Evolutionary conservation across 345 rosid species (phyloP), one percentile per base, ranked within the genome.

Genomic region (Excoecaria cochinchinensis): DNA sequence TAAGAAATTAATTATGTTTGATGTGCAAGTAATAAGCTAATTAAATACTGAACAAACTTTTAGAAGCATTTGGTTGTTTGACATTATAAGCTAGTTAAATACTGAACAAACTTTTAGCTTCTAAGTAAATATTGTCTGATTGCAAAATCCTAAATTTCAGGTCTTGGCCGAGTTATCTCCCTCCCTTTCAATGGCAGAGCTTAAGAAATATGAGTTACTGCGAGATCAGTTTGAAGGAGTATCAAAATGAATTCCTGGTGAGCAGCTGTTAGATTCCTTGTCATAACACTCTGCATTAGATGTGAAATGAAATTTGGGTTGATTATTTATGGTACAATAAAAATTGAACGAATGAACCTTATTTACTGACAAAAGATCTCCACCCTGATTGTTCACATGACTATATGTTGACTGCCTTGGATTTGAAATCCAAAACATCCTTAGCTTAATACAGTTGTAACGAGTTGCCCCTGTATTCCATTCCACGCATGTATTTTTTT

Each of bases 111-210:
- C 31, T 61, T 61, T 48, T 21, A 11, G 40, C 40, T 67, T 47
- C 6, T 15, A 72, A 70, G 16, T 42, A 12, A 60, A 57, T 11
- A 31, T 46, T 31, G 8, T 9, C 58, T 55, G 6, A 12, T 50
- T 71, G 68, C 55, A 12, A 42, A 55, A 39, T 16, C 38, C 47
- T 65, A 46, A 64, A 17, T 61, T 70, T 79, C 84, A 95, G 99
- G 98, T 88, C 46, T 76, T 95, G 84, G 77, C 79, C 67, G 98
- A 93, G 81, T 87, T 92, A 21, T 89, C 97, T 24, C 98, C 99
- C 10, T 95, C 99, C 60, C 94, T 95, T 56, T 93, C 99, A 53
- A 71, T 84, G 82, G 86, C 90, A 6, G 99, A 95, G 86, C 92
- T 95, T 19, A 93, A 89, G 83, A 93, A 93, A 83, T 93, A 95